Evolutionary conservation across 2,329 filamentous ascomycete species (phyloP), one percentile per base, ranked within the genome.

Genomic region (Cladosporium halotolerans): DNA sequence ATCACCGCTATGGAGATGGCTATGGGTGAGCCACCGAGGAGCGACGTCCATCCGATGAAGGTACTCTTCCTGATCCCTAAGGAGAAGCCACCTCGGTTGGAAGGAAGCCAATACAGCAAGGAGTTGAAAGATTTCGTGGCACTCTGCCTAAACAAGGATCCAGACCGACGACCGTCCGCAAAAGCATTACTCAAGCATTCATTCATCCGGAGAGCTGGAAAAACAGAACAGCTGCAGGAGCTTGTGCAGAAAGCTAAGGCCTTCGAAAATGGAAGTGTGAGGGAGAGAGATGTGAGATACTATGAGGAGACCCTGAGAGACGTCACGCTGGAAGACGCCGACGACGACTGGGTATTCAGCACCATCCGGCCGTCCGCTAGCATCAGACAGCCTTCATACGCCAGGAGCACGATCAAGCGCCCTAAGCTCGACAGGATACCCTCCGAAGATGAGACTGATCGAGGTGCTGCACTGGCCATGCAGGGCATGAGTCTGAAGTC

Each of bases 121-220:
- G 89, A 95, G 36, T 96, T 97, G 76, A 95, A 90, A 65, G 92
- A 99, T 65, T 99, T 99, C 64, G 79, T 99, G 16, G 80, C 89
- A 0, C 84, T 89, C 61, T 99, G 93, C 67, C 77, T 99, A 56
- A 86, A 92, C 63, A 99, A 97, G 68, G 90, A 97, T 63, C 86
- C 90, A 8, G 89, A 96, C 58, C 81, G 81, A 60, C 77, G 93
- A 58, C 88, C 90, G 0, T 86, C 86, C 0, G 92, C 93, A 9
- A 92, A 86, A 69, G 90, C 96, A 36, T 76, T 99, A 10, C 73
- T 97, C 49, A 86, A 85, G 65, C 92, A 97, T 71, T 84, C 85
- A 43, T 99, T 97, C 68, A 88, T 99, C 62, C 82, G 85, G 50
- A 83, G 81, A 41, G 91, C 93, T 1, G 92, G 91, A 53, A 96